Conservation (phyloP, 1,139 yeast species). For the Nakaseomyces bracarensis region DNA sequence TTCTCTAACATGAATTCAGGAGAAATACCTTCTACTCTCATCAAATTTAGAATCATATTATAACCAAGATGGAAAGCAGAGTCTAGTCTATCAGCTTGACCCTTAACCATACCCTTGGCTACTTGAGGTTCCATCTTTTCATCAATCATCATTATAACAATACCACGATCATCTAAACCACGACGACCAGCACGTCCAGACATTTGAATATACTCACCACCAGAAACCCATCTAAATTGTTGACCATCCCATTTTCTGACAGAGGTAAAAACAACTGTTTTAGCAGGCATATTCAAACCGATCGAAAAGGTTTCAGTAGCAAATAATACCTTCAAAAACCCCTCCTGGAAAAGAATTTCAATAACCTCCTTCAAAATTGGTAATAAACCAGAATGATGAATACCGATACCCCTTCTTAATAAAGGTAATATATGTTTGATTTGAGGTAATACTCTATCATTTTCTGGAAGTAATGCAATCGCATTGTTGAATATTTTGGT, state of each 20-base stretch:
- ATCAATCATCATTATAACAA: slow-evolving; percentile 97
- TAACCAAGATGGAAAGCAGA: slow-evolving; percentile 96
- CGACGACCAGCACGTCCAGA: slow-evolving; percentile 99
- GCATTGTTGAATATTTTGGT: slow-evolving; percentile 87
- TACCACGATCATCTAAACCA: slow-evolving; percentile 98
- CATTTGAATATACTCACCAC: slow-evolving; percentile 99
- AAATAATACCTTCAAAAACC: slow-evolving; percentile 83
- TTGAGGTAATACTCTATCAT: slow-evolving; percentile 88
- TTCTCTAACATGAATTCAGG: slow-evolving; percentile 95
- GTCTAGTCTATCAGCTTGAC: slow-evolving; percentile 92
- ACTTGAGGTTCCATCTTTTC: slow-evolving; percentile 99
- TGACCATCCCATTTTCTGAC: slow-evolving; percentile 98
- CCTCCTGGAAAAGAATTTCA: slow-evolving; percentile 95
- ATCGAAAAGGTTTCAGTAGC: slow-evolving; percentile 98
- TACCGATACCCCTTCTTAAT: slow-evolving; percentile 90
- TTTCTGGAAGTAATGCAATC: slow-evolving; percentile 74
- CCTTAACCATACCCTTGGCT: slow-evolving; percentile 98
- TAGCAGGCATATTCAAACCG: slow-evolving; percentile 97
- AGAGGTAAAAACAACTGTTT: slow-evolving; percentile 94
- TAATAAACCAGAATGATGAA: slow-evolving; percentile 92
- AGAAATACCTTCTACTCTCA: slow-evolving; percentile 96
- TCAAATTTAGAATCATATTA: slow-evolving; percentile 89
- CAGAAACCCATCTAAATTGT: slow-evolving; percentile 96
- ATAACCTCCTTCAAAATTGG: slow-evolving; percentile 95
- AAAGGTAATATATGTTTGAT: slow-evolving; percentile 84